Percentiles rank a stretch among this genome's conserved stretches.
Conservation (phyloP, 257 asterid genomes). For the Gynochthodes officinalis region DNA sequence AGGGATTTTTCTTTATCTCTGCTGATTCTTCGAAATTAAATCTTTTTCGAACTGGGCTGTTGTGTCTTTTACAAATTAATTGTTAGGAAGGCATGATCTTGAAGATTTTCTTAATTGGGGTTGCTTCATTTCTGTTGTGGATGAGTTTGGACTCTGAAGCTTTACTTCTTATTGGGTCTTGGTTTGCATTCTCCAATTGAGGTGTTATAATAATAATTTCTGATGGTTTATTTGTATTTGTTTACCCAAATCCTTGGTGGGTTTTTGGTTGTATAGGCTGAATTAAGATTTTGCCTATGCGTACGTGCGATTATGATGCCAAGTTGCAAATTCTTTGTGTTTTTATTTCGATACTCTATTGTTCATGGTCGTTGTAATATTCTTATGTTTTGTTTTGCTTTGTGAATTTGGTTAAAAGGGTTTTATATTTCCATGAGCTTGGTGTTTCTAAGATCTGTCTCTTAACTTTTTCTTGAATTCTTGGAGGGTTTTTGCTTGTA, state of each 20-base stretch:
- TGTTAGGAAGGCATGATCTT: conserved; percentile 36
- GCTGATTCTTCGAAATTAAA: conserved; percentile 29
- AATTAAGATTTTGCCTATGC: not conserved
- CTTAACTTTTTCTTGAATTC: conserved; percentile 3
- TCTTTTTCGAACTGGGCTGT: conserved; percentile 26
- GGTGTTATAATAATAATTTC: not conserved
- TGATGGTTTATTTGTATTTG: not conserved
- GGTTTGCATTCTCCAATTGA: conserved; percentile 23
- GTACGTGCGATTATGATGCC: not conserved
- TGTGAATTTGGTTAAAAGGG: not conserved
- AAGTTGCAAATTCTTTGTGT: not conserved
- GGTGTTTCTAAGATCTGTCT: not conserved
- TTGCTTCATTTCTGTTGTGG: conserved; percentile 28
- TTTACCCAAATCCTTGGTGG: conserved; percentile 4
- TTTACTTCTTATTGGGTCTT: conserved; percentile 28
- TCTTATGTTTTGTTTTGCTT: not conserved
- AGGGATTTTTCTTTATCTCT: conserved; percentile 6
- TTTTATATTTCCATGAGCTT: not conserved
- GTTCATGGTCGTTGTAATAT: not conserved
- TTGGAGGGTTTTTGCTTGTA: not conserved
- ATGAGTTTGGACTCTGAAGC: conserved; percentile 28
- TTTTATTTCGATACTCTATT: not conserved
- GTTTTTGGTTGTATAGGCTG: not conserved
- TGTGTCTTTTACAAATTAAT: not conserved
- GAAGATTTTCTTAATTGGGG: conserved; percentile 25